phyloP scores from a whole-genome alignment of 805 yeast genomes.

The Candida adriatica region DNA sequence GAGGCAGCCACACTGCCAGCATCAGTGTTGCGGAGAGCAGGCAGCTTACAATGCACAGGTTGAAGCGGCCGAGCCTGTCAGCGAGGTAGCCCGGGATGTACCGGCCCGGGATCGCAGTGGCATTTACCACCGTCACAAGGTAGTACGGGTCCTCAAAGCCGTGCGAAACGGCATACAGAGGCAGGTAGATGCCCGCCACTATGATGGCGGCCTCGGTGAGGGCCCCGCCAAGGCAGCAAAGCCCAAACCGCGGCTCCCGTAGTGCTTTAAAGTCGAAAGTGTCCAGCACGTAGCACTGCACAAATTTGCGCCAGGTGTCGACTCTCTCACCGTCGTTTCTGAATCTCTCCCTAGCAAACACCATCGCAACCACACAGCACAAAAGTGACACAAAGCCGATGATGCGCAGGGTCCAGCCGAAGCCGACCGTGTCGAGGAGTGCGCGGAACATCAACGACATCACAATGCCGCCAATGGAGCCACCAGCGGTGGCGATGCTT shows the following conservation, averaged over 20 bases:
- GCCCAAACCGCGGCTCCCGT: constrained; percentile 35
- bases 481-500: constrained; percentile 42
- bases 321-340: neutral
- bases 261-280: constrained; percentile 29
- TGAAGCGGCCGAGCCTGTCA: constrained; percentile 39
- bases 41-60: constrained; percentile 33
- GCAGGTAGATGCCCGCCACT: constrained; percentile 38
- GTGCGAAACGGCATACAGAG: constrained; percentile 35
- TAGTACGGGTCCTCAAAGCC: constrained; percentile 29
- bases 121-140: constrained; percentile 35
- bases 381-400: constrained; percentile 37
- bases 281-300: constrained; percentile 1
- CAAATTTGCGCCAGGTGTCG: constrained; percentile 1
- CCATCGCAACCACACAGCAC: constrained; percentile 26
- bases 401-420: constrained; percentile 48
- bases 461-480: constrained; percentile 45
- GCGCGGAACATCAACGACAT: constrained; percentile 46
- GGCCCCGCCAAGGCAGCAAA: constrained; percentile 35
- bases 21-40: constrained; percentile 28
- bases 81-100: constrained; percentile 27
- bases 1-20: constrained; percentile 31
- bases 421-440: constrained; percentile 40
- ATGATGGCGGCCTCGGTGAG: constrained; percentile 39
- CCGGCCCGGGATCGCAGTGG: constrained; percentile 28
- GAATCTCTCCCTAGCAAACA: constrained; percentile 35